Percentiles rank a stretch among this genome's conserved stretches.
Conservation (phyloP, 1,284 basidiomycete genomes). For the Ceratobasidium sp. region DNA sequence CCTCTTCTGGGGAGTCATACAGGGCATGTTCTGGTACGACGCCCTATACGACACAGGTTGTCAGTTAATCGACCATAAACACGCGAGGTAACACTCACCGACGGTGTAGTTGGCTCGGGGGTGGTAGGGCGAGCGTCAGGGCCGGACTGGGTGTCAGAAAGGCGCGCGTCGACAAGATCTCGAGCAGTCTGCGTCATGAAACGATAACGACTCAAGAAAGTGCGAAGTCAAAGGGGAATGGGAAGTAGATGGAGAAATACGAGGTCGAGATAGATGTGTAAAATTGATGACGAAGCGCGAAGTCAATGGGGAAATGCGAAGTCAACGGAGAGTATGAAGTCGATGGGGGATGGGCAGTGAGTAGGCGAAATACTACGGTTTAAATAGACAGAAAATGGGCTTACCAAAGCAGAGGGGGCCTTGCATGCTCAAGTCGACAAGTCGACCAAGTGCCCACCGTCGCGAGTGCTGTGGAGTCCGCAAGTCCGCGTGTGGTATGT, state of each 20-base stretch:
- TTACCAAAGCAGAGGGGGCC: no score
- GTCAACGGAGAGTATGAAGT: no score
- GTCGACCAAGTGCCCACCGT: no score
- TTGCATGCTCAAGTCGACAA: no score
- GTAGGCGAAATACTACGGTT: not conserved
- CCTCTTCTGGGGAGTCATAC: not conserved
- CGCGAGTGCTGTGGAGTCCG: no score
- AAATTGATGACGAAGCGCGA: no score
- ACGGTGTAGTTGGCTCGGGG: conserved; percentile 3
- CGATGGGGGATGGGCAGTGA: no score
- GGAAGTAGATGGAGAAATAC: no score
- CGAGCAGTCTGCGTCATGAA: not conserved
- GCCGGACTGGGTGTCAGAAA: not conserved
- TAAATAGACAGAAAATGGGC: conserved; percentile 2
- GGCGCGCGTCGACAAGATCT: not conserved
- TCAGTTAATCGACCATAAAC: not conserved
- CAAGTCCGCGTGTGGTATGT: no score
- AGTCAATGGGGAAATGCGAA: no score
- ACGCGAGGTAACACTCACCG: not conserved
- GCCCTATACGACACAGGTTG: not conserved
- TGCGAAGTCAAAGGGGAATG: not conserved
- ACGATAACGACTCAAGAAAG: not conserved
- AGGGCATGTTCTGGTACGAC: not conserved
- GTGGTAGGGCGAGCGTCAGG: not conserved
- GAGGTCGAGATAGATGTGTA: no score